Evolutionary conservation across 2,329 filamentous ascomycete species (phyloP).

Genomic region (Mycogone perniciosa): DNA sequence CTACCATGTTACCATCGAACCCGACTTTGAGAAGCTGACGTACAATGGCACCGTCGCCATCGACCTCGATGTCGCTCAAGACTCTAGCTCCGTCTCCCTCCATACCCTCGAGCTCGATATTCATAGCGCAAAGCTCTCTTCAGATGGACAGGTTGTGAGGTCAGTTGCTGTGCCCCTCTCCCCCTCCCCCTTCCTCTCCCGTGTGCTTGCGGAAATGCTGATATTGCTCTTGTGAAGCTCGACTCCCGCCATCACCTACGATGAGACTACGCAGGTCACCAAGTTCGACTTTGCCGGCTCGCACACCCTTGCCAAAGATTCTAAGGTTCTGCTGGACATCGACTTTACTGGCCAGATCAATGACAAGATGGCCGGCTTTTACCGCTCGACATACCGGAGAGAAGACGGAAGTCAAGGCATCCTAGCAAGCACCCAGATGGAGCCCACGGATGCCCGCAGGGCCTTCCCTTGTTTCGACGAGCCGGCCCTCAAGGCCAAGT

Average conservation of each 20-base stretch:
- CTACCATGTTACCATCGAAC: constrained; percentile 88
- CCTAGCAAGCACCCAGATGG: constrained; percentile 91
- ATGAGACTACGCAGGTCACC: constrained; percentile 74
- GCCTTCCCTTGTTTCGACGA: constrained; percentile 97
- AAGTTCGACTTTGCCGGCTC: constrained; percentile 72
- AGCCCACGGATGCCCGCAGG: constrained; percentile 85
- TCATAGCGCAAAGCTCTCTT: constrained; percentile 49
- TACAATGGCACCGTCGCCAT: constrained; percentile 82
- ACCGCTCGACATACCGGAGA: constrained; percentile 87
- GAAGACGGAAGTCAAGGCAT: constrained; percentile 71
- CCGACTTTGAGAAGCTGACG: constrained; percentile 79
- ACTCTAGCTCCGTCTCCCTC: constrained; percentile 77
- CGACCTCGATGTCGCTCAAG: constrained; percentile 79
- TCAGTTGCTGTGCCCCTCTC: constrained; percentile 19
- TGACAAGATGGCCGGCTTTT: constrained; percentile 97
- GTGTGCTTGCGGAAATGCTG: not conserved
- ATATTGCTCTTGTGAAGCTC: constrained; percentile 12
- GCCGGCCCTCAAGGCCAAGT: constrained; percentile 86
- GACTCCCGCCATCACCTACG: constrained; percentile 53
- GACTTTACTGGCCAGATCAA: constrained; percentile 73
- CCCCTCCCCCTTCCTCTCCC: not conserved
- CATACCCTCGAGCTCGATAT: constrained; percentile 86
- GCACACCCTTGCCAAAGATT: constrained; percentile 55
- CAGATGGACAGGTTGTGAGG: constrained; percentile 45
- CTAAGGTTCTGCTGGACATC: constrained; percentile 59